Percentiles rank a stretch among this genome's conserved stretches.
phyloP scores from a whole-genome alignment of 352 stramenopile genomes.

The Pythium myriotylum region DNA sequence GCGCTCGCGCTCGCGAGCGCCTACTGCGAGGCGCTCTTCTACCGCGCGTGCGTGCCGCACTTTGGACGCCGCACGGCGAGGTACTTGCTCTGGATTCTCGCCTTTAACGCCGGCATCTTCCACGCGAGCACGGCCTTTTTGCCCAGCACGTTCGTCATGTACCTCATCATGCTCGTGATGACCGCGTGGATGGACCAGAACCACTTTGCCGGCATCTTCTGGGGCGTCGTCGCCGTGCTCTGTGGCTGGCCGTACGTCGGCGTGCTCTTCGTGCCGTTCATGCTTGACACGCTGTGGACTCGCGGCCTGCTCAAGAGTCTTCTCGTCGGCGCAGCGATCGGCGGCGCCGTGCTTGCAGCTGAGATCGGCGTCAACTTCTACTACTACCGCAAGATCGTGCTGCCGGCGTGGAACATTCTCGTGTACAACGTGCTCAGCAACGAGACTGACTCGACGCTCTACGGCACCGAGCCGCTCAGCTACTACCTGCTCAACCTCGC shows the following conservation, averaged over 20 bases:
- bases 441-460: constrained; percentile 96
- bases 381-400: constrained; percentile 67
- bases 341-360: constrained; percentile 63
- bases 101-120: constrained; percentile 92
- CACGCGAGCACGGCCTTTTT: constrained; percentile 92
- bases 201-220: constrained; percentile 80
- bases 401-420: constrained; percentile 94
- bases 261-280: constrained; percentile 95
- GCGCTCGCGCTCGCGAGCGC: constrained; percentile 76
- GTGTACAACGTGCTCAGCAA: constrained; percentile 94
- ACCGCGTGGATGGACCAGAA: constrained; percentile 78
- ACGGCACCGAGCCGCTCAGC: constrained; percentile 93
- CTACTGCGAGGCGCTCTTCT: constrained; percentile 88
- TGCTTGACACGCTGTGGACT: constrained; percentile 73
- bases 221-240: constrained; percentile 90
- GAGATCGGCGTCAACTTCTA: constrained; percentile 88
- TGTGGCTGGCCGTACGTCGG: constrained; percentile 98
- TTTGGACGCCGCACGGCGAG: constrained; percentile 69
- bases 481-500: constrained; percentile 97
- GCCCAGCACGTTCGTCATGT: constrained; percentile 92
- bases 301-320: constrained; percentile 59
- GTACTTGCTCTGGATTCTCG: constrained; percentile 75
- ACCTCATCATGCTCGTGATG: constrained; percentile 77
- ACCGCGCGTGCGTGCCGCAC: constrained; percentile 56
- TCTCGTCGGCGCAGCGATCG: constrained; percentile 58